Base-by-base conservation (phyloP, 179 eudicot species). In the Silene coronaria region DNA sequence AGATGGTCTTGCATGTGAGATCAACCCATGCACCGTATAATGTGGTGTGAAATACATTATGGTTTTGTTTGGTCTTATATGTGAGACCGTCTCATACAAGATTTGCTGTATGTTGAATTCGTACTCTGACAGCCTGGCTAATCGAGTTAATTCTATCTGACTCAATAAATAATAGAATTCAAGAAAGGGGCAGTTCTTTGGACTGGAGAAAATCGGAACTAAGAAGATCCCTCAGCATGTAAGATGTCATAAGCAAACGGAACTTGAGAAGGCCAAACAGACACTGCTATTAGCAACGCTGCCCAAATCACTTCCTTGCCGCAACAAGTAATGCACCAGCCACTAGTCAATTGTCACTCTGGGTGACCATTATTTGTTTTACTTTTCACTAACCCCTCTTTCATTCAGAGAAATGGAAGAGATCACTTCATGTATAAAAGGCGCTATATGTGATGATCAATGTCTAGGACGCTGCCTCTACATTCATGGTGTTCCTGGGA, bases 401-500 rank as follows among this genome's bases (percentile, higher is more conserved):
- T 38, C 51, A 60, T 76, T 24, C 83, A 96, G 99, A 89, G 99
- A 96, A 87, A 89, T 93, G 94, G 93, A 93, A 74, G 98, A 96
- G 84, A 89, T 96, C 61, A 83, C 89, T 76, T 64, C 88, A 77
- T 87, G 90, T 68, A 84, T 96, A 42, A 93, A 91, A 88, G 92
- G 86, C 78, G 98, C 97, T 73, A 90, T 91, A 72, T 88, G 97
- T 77, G 91, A 93, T 75, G 92, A 89, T 84, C 95, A 95, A 70
- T 95, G 99, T 82, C 88, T 93, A 55, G 99, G 99, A 66, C 94
- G 97, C 71, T 96, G 97, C 85, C 90, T 96, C 74, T 96, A 96
- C 83, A 89, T 96, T 78, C 98, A 96, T 80, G 99, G 99, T 77
- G 98, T 96, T 77, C 99, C 99, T 28, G 99, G 99, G 77, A 96